These are phyloP conservation scores for Dentipellis sp. DNA, from an alignment of 768 basidiomycete species.

Conservation along the genomic window DNA sequence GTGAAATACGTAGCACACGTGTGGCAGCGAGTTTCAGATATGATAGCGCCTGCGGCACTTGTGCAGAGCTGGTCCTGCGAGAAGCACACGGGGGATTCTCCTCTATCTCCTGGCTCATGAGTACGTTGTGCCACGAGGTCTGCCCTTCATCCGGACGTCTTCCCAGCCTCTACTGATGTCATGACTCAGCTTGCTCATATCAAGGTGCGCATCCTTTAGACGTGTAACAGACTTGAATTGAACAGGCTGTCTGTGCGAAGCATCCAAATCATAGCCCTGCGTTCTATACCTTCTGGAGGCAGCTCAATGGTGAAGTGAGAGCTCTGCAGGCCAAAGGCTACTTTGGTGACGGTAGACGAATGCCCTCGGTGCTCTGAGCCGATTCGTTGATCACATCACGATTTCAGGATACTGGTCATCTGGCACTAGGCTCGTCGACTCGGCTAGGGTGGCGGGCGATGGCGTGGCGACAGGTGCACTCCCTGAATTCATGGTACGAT, in stretches of 20 bases:
- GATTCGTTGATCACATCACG: not conserved
- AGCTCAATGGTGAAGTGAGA: constrained; percentile 55
- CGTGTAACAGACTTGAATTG: too few relatives aligned
- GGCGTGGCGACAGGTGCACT: constrained; percentile 47
- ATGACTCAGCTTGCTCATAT: constrained; percentile 67
- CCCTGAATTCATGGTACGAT: constrained; percentile 69
- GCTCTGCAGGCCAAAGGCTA: constrained; percentile 68
- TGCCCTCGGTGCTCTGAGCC: not conserved
- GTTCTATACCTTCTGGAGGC: constrained; percentile 70
- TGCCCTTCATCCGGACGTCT: constrained; percentile 7
- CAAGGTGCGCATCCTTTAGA: constrained; percentile 35
- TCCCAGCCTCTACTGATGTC: not conserved
- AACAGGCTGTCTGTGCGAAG: constrained; percentile 26
- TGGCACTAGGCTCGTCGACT: constrained; percentile 62
- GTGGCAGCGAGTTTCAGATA: not conserved
- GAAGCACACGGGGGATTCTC: constrained; percentile 50
- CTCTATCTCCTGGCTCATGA: constrained; percentile 60
- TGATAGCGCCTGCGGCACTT: not conserved
- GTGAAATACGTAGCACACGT: constrained; percentile 2
- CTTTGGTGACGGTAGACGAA: constrained; percentile 63
- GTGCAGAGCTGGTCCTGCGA: constrained; percentile 65
- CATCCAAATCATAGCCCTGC: constrained; percentile 74
- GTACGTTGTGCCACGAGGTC: constrained; percentile 80
- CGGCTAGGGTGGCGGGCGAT: constrained; percentile 40
- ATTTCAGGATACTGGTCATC: constrained; percentile 72